phyloP scores from a whole-genome alignment of 2,329 filamentous ascomycete species.

The Malbranchea cinnamomea region DNA sequence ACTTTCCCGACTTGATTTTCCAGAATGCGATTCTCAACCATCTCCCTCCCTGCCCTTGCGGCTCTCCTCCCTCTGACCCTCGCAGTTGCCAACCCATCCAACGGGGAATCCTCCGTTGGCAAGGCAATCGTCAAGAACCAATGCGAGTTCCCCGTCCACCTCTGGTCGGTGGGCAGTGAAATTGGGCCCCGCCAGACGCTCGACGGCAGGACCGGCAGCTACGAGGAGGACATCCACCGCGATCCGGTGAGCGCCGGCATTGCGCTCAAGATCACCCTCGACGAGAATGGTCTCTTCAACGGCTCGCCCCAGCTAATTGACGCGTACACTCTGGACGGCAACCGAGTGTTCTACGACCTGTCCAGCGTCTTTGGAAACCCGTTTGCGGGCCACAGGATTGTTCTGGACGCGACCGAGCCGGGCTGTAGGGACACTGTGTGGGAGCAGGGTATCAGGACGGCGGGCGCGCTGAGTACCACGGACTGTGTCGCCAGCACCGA shows the following conservation, averaged over 20 bases:
- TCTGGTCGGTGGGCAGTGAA: slow-evolving; percentile 21
- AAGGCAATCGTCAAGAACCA: slow-evolving; percentile 20
- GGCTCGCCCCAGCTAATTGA: slow-evolving; percentile 23
- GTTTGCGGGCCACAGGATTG: slow-evolving; percentile 17
- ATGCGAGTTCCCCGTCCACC: slow-evolving; percentile 18
- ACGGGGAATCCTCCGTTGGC: no score
- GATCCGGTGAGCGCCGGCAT: slow-evolving; percentile 24
- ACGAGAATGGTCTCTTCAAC: slow-evolving; percentile 19
- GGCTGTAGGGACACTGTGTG: slow-evolving; percentile 6
- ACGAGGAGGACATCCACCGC: slow-evolving; percentile 20
- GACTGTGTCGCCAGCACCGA: slow-evolving; percentile 5
- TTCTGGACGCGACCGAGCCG: slow-evolving; percentile 4
- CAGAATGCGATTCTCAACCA: slow-evolving; percentile 9
- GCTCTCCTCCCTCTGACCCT: slow-evolving; percentile 16
- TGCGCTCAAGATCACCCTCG: slow-evolving; percentile 25
- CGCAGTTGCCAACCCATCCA: no score
- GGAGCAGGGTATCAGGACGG: slow-evolving; percentile 6
- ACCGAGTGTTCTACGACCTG: slow-evolving; percentile 26
- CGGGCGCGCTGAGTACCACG: slow-evolving; percentile 4
- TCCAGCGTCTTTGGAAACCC: slow-evolving; percentile 28
- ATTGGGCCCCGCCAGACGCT: slow-evolving; percentile 14
- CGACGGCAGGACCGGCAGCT: slow-evolving; percentile 15
- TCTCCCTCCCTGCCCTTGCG: slow-evolving; percentile 8
- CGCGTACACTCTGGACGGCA: slow-evolving; percentile 24
- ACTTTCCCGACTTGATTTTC: no score